phyloP scores from a whole-genome alignment of 2,329 filamentous ascomycete species.

The Trichoderma harzianum region DNA sequence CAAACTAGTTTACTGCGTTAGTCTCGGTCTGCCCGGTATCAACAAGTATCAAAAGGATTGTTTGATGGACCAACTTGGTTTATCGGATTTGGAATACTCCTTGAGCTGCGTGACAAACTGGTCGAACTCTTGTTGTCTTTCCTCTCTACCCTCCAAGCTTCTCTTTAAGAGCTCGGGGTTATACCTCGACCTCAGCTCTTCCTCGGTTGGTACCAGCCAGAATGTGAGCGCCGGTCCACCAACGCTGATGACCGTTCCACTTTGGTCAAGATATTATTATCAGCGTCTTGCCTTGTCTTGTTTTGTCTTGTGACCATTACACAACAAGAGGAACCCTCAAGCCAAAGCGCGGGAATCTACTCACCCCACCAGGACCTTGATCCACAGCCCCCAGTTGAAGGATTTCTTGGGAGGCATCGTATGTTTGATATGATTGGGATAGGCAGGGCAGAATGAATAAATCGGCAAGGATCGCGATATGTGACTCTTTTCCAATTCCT shows the following conservation, averaged over 20 bases:
- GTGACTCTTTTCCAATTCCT: not conserved
- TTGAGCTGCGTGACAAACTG: constrained; percentile 81
- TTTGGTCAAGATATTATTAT: constrained; percentile 36
- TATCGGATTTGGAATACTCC: constrained; percentile 85
- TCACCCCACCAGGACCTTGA: constrained; percentile 71
- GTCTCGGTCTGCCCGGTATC: not conserved
- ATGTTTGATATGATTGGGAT: not conserved
- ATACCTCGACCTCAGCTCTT: constrained; percentile 88
- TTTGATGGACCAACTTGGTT: constrained; percentile 65
- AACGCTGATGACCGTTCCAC: constrained; percentile 67
- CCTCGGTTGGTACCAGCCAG: constrained; percentile 79
- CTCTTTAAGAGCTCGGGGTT: constrained; percentile 91
- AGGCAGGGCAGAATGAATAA: not conserved
- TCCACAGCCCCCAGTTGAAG: constrained; percentile 54
- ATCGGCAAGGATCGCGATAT: not conserved
- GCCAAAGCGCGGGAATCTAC: constrained; percentile 30
- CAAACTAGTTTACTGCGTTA: constrained; percentile 40
- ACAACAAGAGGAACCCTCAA: not conserved
- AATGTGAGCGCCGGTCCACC: constrained; percentile 83
- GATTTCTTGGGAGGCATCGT: constrained; percentile 43
- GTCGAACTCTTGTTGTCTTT: constrained; percentile 81
- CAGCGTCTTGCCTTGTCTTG: constrained; percentile 9
- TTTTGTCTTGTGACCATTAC: constrained; percentile 1
- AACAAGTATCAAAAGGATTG: not conserved
- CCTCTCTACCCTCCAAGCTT: constrained; percentile 73